phyloP scores from a whole-genome alignment of 352 stramenopile genomes.

The Saprolegnia parasitica region DNA sequence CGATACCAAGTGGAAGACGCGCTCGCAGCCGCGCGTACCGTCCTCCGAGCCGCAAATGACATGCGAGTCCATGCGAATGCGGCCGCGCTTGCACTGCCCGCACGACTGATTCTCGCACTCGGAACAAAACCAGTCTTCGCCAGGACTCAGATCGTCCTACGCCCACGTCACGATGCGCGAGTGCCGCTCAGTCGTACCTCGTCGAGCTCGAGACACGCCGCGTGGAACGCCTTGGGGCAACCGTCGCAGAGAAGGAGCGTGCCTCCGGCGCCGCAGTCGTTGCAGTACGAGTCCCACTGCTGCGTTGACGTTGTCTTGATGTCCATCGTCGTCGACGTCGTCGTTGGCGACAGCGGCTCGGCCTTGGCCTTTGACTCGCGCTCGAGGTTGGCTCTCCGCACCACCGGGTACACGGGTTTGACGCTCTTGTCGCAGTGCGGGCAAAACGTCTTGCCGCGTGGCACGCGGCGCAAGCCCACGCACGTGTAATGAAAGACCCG shows the following conservation, averaged over 20 bases:
- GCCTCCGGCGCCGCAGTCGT: conserved; percentile 75
- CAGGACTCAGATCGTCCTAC: conserved; percentile 32
- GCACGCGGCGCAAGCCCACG: conserved; percentile 45
- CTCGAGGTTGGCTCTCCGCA: conserved; percentile 24
- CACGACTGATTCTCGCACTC: conserved; percentile 83
- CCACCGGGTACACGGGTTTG: conserved; percentile 53
- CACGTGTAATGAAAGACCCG: conserved; percentile 27
- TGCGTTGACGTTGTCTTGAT: conserved; percentile 48
- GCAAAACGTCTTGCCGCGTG: conserved; percentile 82
- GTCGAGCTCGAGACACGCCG: conserved; percentile 69
- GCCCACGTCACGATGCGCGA: conserved; percentile 1
- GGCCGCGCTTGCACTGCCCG: conserved; percentile 77
- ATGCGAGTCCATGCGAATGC: conserved; percentile 84
- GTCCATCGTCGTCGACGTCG: conserved; percentile 16
- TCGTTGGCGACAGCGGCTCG: background rate
- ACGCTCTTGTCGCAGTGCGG: conserved; percentile 68
- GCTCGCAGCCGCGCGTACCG: conserved; percentile 77
- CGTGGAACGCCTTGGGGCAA: conserved; percentile 90
- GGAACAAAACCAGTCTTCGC: conserved; percentile 85
- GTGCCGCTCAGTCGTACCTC: conserved; percentile 29
- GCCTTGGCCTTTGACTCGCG: background rate
- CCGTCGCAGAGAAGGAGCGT: conserved; percentile 88
- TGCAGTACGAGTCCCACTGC: conserved; percentile 87
- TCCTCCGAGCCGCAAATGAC: conserved; percentile 88
- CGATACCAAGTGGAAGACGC: conserved; percentile 81